phyloP scores from a whole-genome alignment of 495 filamentous ascomycete species.

The Neurospora intermedia region DNA sequence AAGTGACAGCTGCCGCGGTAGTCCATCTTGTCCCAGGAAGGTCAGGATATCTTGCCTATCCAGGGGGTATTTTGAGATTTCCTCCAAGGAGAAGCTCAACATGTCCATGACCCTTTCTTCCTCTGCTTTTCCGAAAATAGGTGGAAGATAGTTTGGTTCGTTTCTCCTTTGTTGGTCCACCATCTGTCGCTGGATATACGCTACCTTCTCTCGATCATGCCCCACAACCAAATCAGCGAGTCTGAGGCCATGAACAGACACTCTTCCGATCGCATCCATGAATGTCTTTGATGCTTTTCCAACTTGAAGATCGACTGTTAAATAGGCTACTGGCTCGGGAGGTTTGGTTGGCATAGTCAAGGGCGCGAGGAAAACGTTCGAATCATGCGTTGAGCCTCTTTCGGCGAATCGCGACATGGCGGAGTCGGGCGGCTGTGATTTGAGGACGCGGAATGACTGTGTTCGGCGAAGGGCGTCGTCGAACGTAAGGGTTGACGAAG shows the following conservation, averaged over 20 bases:
- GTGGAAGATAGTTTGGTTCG: slow-evolving; percentile 46
- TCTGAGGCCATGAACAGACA: slow-evolving; percentile 27
- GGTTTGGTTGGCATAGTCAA: slow-evolving; percentile 30
- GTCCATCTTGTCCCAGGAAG: slow-evolving; percentile 37
- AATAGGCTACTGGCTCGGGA: slow-evolving; percentile 40
- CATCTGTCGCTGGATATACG: slow-evolving; percentile 32
- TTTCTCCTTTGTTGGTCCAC: slow-evolving; percentile 39
- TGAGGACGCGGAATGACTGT: slow-evolving; percentile 46
- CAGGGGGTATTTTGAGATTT: slow-evolving; percentile 31
- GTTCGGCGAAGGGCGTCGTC: slow-evolving; percentile 39
- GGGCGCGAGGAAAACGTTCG: slow-evolving; percentile 36
- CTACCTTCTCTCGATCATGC: slow-evolving; percentile 40
- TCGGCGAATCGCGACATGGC: slow-evolving; percentile 36
- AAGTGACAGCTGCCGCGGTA: slow-evolving; percentile 28
- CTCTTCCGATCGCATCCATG: slow-evolving; percentile 36
- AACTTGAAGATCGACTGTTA: slow-evolving; percentile 45
- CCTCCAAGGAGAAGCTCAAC: slow-evolving; percentile 36
- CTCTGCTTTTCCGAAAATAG: slow-evolving; percentile 37
- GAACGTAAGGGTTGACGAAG: slow-evolving; percentile 25
- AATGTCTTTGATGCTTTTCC: slow-evolving; percentile 43
- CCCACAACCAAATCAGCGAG: slow-evolving; percentile 38
- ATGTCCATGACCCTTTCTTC: slow-evolving; percentile 38
- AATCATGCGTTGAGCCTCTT: slow-evolving; percentile 30
- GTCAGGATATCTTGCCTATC: slow-evolving; percentile 40
- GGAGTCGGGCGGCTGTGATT: slow-evolving; percentile 43